Evolutionary conservation across 768 basidiomycete genomes (phyloP).

Genomic region (Macrolepiota albuminosa): DNA sequence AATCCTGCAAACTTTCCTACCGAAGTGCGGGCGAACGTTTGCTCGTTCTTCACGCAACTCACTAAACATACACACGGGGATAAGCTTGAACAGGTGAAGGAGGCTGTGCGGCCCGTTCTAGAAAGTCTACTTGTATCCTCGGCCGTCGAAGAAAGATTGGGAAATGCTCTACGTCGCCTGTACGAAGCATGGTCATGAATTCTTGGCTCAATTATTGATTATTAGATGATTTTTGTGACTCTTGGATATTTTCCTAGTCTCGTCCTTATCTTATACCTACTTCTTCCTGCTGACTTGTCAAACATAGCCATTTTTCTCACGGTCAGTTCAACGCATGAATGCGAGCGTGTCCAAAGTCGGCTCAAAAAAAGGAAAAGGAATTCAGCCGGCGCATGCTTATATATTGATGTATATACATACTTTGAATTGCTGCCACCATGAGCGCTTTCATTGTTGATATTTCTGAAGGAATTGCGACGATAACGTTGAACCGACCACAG

Average conservation of each 20-base stretch:
- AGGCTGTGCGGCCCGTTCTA: slow-evolving; percentile 43
- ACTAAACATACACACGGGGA: slow-evolving; percentile 47
- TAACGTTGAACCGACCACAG: slow-evolving; percentile 59
- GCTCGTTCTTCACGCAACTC: slow-evolving; percentile 65
- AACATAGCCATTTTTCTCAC: background rate
- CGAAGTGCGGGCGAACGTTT: slow-evolving; percentile 75
- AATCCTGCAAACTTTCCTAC: slow-evolving; percentile 56
- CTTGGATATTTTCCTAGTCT: background rate
- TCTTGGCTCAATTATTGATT: background rate
- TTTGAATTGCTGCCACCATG: slow-evolving; percentile 22
- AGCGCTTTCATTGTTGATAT: slow-evolving; percentile 44
- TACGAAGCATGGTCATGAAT: slow-evolving; percentile 36
- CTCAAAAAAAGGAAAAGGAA: background rate
- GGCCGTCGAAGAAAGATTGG: slow-evolving; percentile 39
- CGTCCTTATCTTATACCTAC: background rate
- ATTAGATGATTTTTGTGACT: background rate
- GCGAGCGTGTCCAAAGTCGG: background rate
- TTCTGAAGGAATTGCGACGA: slow-evolving; percentile 58
- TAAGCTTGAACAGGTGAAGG: slow-evolving; percentile 46
- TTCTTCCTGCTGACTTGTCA: background rate
- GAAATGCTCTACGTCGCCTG: slow-evolving; percentile 33
- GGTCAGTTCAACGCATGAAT: background rate
- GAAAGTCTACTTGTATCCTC: slow-evolving; percentile 42
- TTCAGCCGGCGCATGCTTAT: background rate
- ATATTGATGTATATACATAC: background rate